Conservation (phyloP, 2,329 filamentous ascomycete genomes). For the Amauroascus niger region DNA sequence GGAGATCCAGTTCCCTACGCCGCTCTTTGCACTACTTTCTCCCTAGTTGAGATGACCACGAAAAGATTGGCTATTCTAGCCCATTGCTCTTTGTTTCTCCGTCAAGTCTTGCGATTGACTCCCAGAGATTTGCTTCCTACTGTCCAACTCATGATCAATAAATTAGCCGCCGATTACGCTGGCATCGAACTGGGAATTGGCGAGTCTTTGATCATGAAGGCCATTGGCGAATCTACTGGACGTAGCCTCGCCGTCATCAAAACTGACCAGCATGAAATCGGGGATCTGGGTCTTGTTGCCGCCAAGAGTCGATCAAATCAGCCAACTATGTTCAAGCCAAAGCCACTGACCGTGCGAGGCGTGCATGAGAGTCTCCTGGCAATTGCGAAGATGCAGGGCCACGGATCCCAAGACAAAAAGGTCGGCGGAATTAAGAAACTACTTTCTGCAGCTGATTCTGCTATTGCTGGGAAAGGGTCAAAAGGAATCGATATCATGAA, state of each 20-base stretch:
- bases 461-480: constrained; percentile 55
- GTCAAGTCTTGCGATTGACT: constrained; percentile 86
- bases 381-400: constrained; percentile 78
- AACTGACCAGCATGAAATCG: constrained; percentile 90
- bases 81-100: constrained; percentile 80
- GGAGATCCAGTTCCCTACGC: constrained; percentile 88
- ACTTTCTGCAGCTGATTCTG: constrained; percentile 76
- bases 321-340: constrained; percentile 97
- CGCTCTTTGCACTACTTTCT: constrained; percentile 88
- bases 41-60: constrained; percentile 85
- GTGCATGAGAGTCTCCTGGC: constrained; percentile 81
- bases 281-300: constrained; percentile 85
- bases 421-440: constrained; percentile 94
- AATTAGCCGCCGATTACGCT: constrained; percentile 90
- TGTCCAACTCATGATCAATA: constrained; percentile 93
- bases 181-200: constrained; percentile 97
- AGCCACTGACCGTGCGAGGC: constrained; percentile 72
- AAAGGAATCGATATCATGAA: constrained; percentile 69
- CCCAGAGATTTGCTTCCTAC: constrained; percentile 80
- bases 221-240: constrained; percentile 88
- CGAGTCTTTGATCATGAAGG: constrained; percentile 97
- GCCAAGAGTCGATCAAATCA: constrained; percentile 93
- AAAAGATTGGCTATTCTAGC: constrained; percentile 82
- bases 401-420: constrained; percentile 81
- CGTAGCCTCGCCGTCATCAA: constrained; percentile 84